Evolutionary conservation across 352 stramenopile species (phyloP), one percentile per base, ranked within the genome.

Genomic region (Globisporangium barbulae): DNA sequence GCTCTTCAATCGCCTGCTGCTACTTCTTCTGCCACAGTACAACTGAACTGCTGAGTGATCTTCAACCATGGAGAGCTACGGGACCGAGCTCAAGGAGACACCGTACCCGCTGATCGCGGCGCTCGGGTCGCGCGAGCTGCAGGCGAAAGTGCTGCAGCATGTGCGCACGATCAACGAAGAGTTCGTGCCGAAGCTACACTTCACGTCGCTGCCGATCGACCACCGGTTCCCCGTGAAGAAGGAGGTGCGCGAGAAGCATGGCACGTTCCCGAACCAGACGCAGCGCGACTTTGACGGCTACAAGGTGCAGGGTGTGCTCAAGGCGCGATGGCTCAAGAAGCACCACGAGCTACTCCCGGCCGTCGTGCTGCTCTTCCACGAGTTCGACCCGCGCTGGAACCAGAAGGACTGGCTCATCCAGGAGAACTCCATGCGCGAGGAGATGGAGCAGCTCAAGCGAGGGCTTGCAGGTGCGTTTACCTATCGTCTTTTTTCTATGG

Each of bases 321-420:
- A 96, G 64, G 69, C 78, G 22, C 72, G 76, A 33, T 96, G 88
- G 88, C 67, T 96, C 49, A 94, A 93, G 75, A 96, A 96, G 57
- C 85, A 94, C 64, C 88, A 94, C 59, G 84, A 93, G 66, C 54
- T 88, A 5, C 64, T 96, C 35, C 88, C 88, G 9, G 85, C 85
- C 0, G 85, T 92, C 13, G 81, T 91, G 48, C 68, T 96, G 56
- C 74, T 94, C 35, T 93, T 94, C 60, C 81, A 94, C 49, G 88
- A 91, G 62, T 94, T 91, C 55, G 85, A 96, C 56, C 88, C 88
- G 54, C 74, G 84, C 3, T 90, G 84, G 78, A 87, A 70, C 37
- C 71, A 70, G 19, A 73, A 76, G 52, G 84, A 94, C 44, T 96
- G 88, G 88, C 72, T 83, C 41, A 58, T 77, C 57, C 71, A 88